Evolutionary conservation across 192 early-diverging fungal genomes (phyloP).

Genomic region (Obelidium mucronatum): DNA sequence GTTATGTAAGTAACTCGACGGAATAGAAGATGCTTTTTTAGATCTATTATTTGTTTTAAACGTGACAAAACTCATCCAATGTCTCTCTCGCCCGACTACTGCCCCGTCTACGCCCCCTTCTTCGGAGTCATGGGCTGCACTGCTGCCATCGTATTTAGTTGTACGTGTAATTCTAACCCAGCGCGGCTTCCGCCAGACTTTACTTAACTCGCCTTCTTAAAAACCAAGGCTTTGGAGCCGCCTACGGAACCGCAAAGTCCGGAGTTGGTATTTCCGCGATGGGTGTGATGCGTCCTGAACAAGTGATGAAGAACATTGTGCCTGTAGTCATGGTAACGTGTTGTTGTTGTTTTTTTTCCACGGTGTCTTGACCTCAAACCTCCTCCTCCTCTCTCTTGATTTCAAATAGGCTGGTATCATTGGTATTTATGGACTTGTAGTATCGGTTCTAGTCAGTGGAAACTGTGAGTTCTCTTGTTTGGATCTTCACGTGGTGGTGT

Average conservation of each 20-base stretch:
- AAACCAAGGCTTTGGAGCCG: conserved; percentile 85
- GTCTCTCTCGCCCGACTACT: conserved; percentile 48
- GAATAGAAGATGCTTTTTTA: no score
- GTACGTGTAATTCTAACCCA: not conserved
- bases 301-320: conserved; percentile 78
- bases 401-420: conserved; percentile 91
- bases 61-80: no score
- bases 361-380: not conserved
- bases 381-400: not conserved
- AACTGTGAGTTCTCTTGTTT: conserved; percentile 60
- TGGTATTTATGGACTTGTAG: conserved; percentile 97
- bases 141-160: conserved; percentile 84
- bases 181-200: not conserved
- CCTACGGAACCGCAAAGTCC: conserved; percentile 97
- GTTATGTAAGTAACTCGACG: no score
- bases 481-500: not conserved
- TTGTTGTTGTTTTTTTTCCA: not conserved
- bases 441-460: conserved; percentile 85
- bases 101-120: conserved; percentile 95
- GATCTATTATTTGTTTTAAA: no score
- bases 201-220: not conserved
- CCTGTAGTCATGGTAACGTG: conserved; percentile 88
- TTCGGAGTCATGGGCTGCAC: conserved; percentile 94
- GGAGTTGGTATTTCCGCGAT: conserved; percentile 96
- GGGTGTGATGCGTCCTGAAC: conserved; percentile 90